Base-by-base conservation (phyloP, 2,329 filamentous ascomycete species). In the Aspergillus sergii region DNA sequence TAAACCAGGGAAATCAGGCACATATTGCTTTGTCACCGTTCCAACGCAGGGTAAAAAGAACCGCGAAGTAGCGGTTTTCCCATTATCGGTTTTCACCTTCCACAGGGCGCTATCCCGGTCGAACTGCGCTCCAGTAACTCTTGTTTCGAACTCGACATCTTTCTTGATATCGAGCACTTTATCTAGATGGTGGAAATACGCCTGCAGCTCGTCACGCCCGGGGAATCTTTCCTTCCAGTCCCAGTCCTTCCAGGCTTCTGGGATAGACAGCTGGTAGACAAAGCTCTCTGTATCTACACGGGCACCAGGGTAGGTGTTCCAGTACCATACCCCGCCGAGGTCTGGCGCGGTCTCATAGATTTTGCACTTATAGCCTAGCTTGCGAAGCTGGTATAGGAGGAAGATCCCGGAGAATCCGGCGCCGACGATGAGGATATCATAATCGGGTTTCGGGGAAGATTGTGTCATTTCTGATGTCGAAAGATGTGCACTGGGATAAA, bases 101-200 rank as follows among this genome's bases (percentile, higher is more conserved):
- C 85, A 87, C 45, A 66, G 69, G 0, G 71, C 72, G 11, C 72
- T 64, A 0, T 66, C 67, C 0, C 71, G 69, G 43, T 83, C 71
- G 66, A 79, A 85, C 5, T 69, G 61, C 1, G 82, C 82, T 2
- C 73, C 75, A 0, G 71, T 67, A 1, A 86, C 80, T 3, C 71
- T 74, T 12, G 77, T 73, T 26, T 80, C 73, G 72, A 84, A 87
- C 6, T 75, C 72, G 8, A 76, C 76, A 54, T 84, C 78, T 48
- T 80, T 81, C 26, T 76, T 78, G 4, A 85, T 70, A 39, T 79
- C 72, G 41, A 81, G 73, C 0, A 76, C 75, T 26, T 80, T 70
- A 58, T 80, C 82, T 2, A 84, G 74, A 65, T 83, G 80, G 5
- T 72, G 67, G 54, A 86, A 84, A 66, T 86, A 86, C 2, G 53